Conservation (phyloP, 805 yeast genomes). For the Hanseniaspora valbyensis region DNA sequence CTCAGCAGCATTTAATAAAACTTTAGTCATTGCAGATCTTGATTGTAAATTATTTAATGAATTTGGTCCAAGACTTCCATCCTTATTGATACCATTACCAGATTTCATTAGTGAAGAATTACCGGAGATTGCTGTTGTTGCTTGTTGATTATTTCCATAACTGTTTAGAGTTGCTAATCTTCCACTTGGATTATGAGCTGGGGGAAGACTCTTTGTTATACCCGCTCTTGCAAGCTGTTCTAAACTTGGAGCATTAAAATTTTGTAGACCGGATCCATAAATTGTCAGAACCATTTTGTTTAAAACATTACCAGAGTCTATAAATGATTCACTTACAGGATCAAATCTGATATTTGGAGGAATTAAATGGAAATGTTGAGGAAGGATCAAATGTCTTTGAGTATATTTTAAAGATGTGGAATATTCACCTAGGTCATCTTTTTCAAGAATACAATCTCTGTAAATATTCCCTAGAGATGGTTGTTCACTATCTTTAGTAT, state of each 20-base stretch:
- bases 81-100: background rate
- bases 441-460: constrained; percentile 57
- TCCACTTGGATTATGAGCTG: background rate
- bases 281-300: background rate
- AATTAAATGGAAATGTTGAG: constrained; percentile 29
- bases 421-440: constrained; percentile 76
- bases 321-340: constrained; percentile 26
- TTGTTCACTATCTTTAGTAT: constrained; percentile 11
- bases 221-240: background rate
- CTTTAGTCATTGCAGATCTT: constrained; percentile 10
- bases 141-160: background rate
- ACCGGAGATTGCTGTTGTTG: no score
- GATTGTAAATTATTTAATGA: background rate
- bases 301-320: constrained; percentile 17
- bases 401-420: constrained; percentile 37
- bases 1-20: background rate
- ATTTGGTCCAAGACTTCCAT: background rate
- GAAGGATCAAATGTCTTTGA: constrained; percentile 36
- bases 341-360: constrained; percentile 29
- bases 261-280: constrained; percentile 4
- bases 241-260: background rate
- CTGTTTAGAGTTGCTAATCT: constrained; percentile 7
- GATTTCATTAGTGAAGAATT: no score
- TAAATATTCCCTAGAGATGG: constrained; percentile 92
- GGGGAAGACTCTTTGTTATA: background rate